Base-by-base conservation (phyloP, 495 filamentous ascomycete genomes). In the Clavariopsis aquatica region DNA sequence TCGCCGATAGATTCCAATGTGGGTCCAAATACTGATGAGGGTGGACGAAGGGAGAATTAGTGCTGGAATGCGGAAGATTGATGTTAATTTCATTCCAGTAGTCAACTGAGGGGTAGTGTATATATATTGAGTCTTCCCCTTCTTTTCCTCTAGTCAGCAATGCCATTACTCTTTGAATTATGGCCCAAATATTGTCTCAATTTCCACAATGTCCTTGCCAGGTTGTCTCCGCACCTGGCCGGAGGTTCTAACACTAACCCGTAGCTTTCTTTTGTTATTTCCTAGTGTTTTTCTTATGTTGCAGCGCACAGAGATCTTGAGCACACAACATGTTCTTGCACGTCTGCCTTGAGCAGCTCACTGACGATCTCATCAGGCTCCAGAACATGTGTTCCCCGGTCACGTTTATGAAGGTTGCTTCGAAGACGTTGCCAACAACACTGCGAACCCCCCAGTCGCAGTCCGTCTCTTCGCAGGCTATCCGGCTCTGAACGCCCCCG, bases 251-350 rank as follows among this genome's bases (percentile, higher is more conserved):
- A n/a, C 20, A 49, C 47, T 49, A 24, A 49, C 47, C 12, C 2
- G 26, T 10, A 23, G 24, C 12, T n/a, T 49, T 49, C n/a, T n/a
- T 24, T 49, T n/a, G n/a, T 9, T 49, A 22, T 49, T 49, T 49
- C 26, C 24, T 27, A 13, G 23, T 49, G 10, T 6, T 47, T 24
- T 27, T 24, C 4, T 49, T 49, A 24, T 49, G 47, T 43, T 43
- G 38, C 38, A 43, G 38, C 6, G 47, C 47, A 27, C 12, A 49
- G 5, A 47, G 43, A 49, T 24, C 19, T 49, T 49, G 47, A 49
- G 47, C 47, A 49, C 47, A 49, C 47, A 49, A 22, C 47, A 49
- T 49, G n/a, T 23, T 49, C 9, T 10, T 43, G 13, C 12, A 43
- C 26, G n/a, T 27, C 19, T 47, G 47, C 47, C 19, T 49, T 15